These are phyloP conservation scores for Fusarium sp. DNA, from an alignment of 2,329 filamentous ascomycete species.

Conservation along the genomic window DNA sequence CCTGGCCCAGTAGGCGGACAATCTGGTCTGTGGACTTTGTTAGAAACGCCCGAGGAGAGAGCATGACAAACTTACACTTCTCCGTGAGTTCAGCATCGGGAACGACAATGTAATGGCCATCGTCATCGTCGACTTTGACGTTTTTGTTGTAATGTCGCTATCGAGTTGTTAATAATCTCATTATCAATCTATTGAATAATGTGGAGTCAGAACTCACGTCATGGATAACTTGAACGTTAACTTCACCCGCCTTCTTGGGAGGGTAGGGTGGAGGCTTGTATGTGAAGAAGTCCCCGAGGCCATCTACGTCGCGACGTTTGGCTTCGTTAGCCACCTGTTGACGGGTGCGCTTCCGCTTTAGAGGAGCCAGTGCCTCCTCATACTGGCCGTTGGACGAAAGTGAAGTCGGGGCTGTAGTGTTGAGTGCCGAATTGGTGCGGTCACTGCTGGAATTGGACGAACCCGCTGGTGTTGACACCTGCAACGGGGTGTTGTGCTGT, in stretches of 20 bases:
- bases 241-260: conserved; percentile 88
- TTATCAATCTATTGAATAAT: background rate
- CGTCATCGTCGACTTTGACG: conserved; percentile 91
- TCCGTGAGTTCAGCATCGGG: conserved; percentile 88
- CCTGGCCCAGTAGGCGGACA: conserved; percentile 89
- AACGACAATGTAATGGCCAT: conserved; percentile 95
- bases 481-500: conserved; percentile 77
- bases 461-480: conserved; percentile 73
- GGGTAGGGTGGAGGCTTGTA: conserved; percentile 91
- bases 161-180: conserved; percentile 25
- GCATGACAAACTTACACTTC: conserved; percentile 76
- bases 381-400: conserved; percentile 72
- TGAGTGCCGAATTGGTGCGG: conserved; percentile 81
- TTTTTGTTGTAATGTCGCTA: conserved; percentile 62
- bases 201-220: conserved; percentile 66
- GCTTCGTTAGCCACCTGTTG: conserved; percentile 86
- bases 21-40: conserved; percentile 77
- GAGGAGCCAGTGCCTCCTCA: conserved; percentile 76
- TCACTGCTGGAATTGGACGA: conserved; percentile 86
- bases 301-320: conserved; percentile 80
- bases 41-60: background rate
- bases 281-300: conserved; percentile 76
- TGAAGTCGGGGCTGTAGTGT: conserved; percentile 92
- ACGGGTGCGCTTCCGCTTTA: conserved; percentile 90
- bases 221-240: conserved; percentile 71